Evolutionary conservation across 2,329 filamentous ascomycete species (phyloP), one percentile per base, ranked within the genome.

Genomic region (Xylaria digitata): DNA sequence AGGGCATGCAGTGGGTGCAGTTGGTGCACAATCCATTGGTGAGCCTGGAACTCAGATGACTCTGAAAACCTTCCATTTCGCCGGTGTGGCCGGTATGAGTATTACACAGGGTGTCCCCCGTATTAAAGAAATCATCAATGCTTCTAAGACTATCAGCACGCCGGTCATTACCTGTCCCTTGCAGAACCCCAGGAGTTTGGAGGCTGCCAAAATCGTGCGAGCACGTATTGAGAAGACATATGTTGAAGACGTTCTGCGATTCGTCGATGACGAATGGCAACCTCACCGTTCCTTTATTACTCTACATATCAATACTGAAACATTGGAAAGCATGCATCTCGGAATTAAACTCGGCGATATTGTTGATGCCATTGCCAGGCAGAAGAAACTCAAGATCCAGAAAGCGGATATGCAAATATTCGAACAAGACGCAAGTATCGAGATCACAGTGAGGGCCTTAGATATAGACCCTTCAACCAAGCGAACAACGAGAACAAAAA

Each of bases 51-150:
- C 96, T 0, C 96, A 99, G 80, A 99, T 99, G 96, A 99, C 96
- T 0, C 83, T 99, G 70, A 98, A 98, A 82, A 98, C 96, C 77
- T 98, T 98, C 89, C 96, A 98, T 91, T 99, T 99, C 84, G 96
- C 96, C 77, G 96, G 96, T 92, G 96, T 99, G 70, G 96, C 96
- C 49, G 95, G 95, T 79, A 98, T 99, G 96, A 97, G 93, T 86
- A 97, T 99, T 77, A 99, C 96, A 0, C 93, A 97, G 77, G 96
- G 96, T 92, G 96, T 99, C 6, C 96, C 96, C 1, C 95, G 96
- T 90, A 99, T 99, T 84, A 99, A 99, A 82, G 96, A 99, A 85
- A 99, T 99, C 73, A 99, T 99, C 89, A 99, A 99, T 81, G 96
- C 96, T 6, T 97, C 94, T 8, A 97, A 94, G 78, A 84, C 85